Percentiles rank a stretch among this genome's conserved stretches.
These are phyloP conservation scores for Pyrenophora graminea DNA, from an alignment of 2,329 filamentous ascomycete genomes.

Conservation along the genomic window DNA sequence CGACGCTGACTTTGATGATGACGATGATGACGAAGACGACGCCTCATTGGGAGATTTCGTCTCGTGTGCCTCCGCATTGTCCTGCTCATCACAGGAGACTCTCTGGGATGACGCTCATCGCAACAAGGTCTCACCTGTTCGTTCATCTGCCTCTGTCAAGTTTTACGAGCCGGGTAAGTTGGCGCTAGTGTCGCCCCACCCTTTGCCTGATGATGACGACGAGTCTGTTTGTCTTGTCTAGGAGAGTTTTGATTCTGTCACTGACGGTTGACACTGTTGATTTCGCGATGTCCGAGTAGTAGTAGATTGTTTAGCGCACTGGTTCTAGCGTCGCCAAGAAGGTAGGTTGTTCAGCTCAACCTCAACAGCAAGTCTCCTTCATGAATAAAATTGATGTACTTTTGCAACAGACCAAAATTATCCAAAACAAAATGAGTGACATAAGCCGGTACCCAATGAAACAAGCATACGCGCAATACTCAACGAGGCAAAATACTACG, in stretches of 20 bases:
- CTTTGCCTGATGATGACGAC: neutral
- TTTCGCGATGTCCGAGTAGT: neutral
- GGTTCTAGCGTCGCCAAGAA: neutral
- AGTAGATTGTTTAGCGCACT: neutral
- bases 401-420: no score
- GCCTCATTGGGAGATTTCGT: no score
- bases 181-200: neutral
- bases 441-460: no score
- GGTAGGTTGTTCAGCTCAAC: neutral
- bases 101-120: no score
- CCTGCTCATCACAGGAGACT: no score
- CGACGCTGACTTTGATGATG: neutral
- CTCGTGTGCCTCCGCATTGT: no score
- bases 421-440: no score
- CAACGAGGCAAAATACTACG: no score
- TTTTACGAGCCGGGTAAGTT: constrained; percentile 1
- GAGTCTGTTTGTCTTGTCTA: neutral
- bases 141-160: neutral
- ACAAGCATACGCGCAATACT: no score
- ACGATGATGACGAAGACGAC: no score
- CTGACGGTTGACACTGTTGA: neutral
- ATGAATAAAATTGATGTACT: no score
- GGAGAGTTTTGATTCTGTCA: neutral
- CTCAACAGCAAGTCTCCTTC: neutral
- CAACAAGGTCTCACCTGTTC: neutral